These are phyloP conservation scores for Leishmania martiniquensis DNA, from an alignment of 208 protist species.

Conservation along the genomic window DNA sequence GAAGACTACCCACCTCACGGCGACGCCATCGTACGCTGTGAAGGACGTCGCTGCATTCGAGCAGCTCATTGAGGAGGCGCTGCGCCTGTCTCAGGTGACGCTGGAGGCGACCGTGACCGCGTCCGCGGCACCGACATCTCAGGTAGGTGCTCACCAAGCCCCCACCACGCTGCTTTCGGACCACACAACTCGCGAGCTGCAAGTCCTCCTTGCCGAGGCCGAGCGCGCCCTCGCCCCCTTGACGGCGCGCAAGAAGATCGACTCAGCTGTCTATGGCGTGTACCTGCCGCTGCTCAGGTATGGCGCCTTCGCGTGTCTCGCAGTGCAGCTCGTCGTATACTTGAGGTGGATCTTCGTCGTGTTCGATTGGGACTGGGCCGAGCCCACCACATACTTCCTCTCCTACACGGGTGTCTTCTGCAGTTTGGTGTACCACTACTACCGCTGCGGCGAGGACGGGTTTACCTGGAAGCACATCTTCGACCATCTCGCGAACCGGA, in stretches of 20 bases:
- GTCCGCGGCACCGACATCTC: not conserved
- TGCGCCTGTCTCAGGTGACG: constrained; percentile 12
- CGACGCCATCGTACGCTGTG: constrained; percentile 26
- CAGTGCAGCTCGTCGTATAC: constrained; percentile 65
- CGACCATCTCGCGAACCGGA: constrained; percentile 30
- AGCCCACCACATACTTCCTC: constrained; percentile 88
- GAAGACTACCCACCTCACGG: not conserved
- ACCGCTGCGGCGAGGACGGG: constrained; percentile 43
- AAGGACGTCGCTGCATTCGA: constrained; percentile 25
- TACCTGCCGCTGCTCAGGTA: constrained; percentile 61
- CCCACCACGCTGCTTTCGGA: constrained; percentile 20
- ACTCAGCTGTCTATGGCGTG: constrained; percentile 36
- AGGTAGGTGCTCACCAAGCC: not conserved
- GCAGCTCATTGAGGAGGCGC: constrained; percentile 26
- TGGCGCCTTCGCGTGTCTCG: constrained; percentile 45
- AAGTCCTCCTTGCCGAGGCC: constrained; percentile 24
- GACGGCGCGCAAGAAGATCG: constrained; percentile 37
- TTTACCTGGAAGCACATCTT: constrained; percentile 70
- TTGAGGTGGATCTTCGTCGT: constrained; percentile 89
- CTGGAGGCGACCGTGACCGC: not conserved
- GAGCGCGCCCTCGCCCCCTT: constrained; percentile 28
- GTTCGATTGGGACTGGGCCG: constrained; percentile 90
- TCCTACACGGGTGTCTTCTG: constrained; percentile 65
- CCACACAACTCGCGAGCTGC: constrained; percentile 41
- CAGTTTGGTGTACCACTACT: constrained; percentile 74